phyloP scores from a whole-genome alignment of 2,329 filamentous ascomycete genomes.

The Emergomyces pasteurianus region DNA sequence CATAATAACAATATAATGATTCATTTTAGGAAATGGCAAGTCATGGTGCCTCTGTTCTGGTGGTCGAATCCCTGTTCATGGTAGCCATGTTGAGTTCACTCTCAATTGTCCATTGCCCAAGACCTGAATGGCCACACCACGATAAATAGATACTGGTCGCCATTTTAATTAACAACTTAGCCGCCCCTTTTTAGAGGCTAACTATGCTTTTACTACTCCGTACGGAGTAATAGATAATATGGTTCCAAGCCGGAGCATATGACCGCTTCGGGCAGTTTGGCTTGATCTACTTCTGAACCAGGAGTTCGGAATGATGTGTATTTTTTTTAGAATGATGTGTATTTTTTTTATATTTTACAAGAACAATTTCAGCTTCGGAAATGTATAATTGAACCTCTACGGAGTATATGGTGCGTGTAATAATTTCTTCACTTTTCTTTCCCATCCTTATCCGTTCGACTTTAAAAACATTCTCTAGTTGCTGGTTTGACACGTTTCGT shows the following conservation, averaged over 20 bases:
- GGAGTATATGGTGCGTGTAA: conserved; percentile 40
- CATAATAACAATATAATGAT: not conserved
- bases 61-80: not conserved
- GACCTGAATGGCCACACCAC: not conserved
- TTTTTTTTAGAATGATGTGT: too few species aligned
- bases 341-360: too few species aligned
- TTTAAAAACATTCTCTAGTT: not conserved
- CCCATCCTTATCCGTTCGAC: too few species aligned
- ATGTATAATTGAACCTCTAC: conserved; percentile 59
- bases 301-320: conserved; percentile 68
- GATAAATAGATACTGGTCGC: too few species aligned
- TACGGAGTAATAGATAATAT: conserved; percentile 8
- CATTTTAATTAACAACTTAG: too few species aligned
- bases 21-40: not conserved
- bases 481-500: conserved; percentile 45
- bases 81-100: not conserved
- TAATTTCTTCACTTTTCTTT: too few species aligned
- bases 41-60: not conserved
- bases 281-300: conserved; percentile 54
- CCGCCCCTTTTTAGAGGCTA: too few species aligned
- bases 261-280: conserved; percentile 64
- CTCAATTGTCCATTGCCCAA: not conserved
- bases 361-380: conserved; percentile 55
- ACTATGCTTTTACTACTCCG: too few species aligned
- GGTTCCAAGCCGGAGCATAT: conserved; percentile 60